A percentile compares a stretch with the other conserved stretches of the same genome.
These are phyloP conservation scores for Scutellaria galericulata DNA, from an alignment of 257 asterid genomes.

Conservation along the genomic window DNA sequence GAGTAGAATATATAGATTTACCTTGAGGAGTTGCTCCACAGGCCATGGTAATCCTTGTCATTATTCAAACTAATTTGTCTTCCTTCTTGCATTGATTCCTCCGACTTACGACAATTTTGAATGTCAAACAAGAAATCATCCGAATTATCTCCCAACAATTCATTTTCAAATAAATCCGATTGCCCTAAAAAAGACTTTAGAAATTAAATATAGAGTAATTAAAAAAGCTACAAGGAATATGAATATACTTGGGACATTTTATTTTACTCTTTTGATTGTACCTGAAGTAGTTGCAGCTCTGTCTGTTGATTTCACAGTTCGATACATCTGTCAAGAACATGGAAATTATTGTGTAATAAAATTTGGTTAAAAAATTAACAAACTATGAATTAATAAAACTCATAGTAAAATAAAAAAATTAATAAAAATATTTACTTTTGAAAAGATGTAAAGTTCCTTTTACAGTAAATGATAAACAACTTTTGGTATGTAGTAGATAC, in stretches of 20 bases:
- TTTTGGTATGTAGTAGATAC: too few relatives aligned
- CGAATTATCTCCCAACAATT: constrained; percentile 84
- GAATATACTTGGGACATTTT: not conserved
- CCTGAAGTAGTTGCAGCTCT: constrained; percentile 82
- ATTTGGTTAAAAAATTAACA: too few relatives aligned
- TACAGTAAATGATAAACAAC: too few relatives aligned
- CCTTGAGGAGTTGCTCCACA: constrained; percentile 90
- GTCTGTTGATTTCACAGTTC: constrained; percentile 91
- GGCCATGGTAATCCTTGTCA: constrained; percentile 50
- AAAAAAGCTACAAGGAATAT: not conserved
- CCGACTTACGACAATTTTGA: constrained; percentile 59
- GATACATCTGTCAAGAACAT: constrained; percentile 73
- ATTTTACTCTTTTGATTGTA: too few relatives aligned
- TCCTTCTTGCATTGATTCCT: constrained; percentile 49
- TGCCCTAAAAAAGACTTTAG: constrained; percentile 46
- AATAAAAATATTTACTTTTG: too few relatives aligned
- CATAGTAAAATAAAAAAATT: too few relatives aligned
- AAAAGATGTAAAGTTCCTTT: too few relatives aligned
- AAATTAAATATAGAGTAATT: not conserved
- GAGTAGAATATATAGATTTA: constrained; percentile 18
- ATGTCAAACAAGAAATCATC: constrained; percentile 71
- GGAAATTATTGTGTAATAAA: too few relatives aligned
- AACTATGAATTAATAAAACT: too few relatives aligned
- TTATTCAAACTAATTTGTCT: constrained; percentile 37
- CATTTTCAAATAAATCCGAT: constrained; percentile 68